Evolutionary conservation across 2,329 filamentous ascomycete genomes (phyloP), one percentile per base, ranked within the genome.

Genomic region (Aspergillus novoparasiticus): DNA sequence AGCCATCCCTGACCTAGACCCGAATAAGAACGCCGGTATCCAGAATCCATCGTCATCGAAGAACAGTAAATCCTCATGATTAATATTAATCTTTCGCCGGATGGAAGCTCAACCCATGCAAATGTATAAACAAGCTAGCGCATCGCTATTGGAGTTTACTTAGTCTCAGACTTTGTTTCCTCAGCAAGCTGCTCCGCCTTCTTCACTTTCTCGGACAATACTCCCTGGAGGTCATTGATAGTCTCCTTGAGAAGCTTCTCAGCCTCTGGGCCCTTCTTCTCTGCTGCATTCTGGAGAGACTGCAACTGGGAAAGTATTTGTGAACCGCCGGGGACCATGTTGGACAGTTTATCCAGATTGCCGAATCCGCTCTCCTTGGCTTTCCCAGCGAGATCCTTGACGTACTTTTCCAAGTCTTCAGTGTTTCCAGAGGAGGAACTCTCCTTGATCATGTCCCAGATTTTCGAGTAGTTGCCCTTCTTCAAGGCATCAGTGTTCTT

Each of bases 401-500:
- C 80, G 71, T 89, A 90, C 23, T 83, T 79, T 76, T 90, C 84
- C 6, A 91, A 76, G 23, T 86, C 82, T 6, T 84, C 82, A 0
- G 84, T 79, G 68, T 90, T 84, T 8, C 88, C 89, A 1, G 86
- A 88, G 1, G 86, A 88, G 11, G 85, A 83, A 0, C 89, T 86
- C 1, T 83, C 81, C 77, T 86, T 87, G 59, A 88, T 82, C 74
- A 87, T 86, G 58, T 87, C 79, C 71, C 89, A 89, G 0, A 92
- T 76, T 69, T 91, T 86, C 57, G 81, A 80, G 16, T 86, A 78
- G 69, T 92, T 89, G 19, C 89, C 90, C 65, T 86, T 80, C 80
- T 90, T 92, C 56, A 94, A 78, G 0, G 83, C 77, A 61, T 90
- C 87, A 54, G 84, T 83, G 76, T 94, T 93, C 72, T 90, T 81